Conservation (phyloP, 768 basidiomycete genomes). For the Termitomyces sp. region DNA sequence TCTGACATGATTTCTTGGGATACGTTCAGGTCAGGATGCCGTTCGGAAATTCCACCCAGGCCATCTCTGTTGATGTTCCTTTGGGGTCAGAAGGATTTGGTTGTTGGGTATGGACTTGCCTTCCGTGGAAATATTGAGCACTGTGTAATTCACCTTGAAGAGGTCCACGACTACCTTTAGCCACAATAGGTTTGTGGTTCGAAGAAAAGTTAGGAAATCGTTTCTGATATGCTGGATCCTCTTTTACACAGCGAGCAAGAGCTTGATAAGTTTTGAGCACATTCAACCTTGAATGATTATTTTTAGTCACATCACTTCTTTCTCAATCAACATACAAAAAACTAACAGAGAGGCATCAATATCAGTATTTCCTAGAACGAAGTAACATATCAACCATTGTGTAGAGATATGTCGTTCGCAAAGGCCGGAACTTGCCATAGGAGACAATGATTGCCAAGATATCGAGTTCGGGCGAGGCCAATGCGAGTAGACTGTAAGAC, state of each 20-base stretch:
- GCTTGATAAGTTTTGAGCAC: constrained; percentile 72
- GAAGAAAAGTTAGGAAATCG: constrained; percentile 63
- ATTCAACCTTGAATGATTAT: constrained; percentile 45
- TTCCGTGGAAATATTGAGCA: constrained; percentile 85
- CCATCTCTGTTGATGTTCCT: constrained; percentile 51
- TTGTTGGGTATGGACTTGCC: constrained; percentile 31
- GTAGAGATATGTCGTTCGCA: background rate
- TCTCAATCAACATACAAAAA: constrained; percentile 26
- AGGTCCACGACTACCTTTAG: constrained; percentile 58
- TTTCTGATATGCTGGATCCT: constrained; percentile 43
- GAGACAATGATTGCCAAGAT: constrained; percentile 72
- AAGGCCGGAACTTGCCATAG: constrained; percentile 48
- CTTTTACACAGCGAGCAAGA: constrained; percentile 52
- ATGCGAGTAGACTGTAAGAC: constrained; percentile 56
- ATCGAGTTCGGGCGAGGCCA: constrained; percentile 80
- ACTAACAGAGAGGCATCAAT: constrained; percentile 56
- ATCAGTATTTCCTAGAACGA: constrained; percentile 66
- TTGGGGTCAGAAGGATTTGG: background rate
- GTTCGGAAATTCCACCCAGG: constrained; percentile 49
- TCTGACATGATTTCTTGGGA: constrained; percentile 13
- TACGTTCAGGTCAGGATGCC: constrained; percentile 62
- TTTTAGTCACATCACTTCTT: background rate
- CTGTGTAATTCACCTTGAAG: constrained; percentile 66
- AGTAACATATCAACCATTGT: background rate
- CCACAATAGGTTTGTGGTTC: constrained; percentile 53